A percentile compares a stretch with the other conserved stretches of the same genome.
Conservation (phyloP, 2,329 filamentous ascomycete genomes). For the Trichophyton benhamiae region DNA sequence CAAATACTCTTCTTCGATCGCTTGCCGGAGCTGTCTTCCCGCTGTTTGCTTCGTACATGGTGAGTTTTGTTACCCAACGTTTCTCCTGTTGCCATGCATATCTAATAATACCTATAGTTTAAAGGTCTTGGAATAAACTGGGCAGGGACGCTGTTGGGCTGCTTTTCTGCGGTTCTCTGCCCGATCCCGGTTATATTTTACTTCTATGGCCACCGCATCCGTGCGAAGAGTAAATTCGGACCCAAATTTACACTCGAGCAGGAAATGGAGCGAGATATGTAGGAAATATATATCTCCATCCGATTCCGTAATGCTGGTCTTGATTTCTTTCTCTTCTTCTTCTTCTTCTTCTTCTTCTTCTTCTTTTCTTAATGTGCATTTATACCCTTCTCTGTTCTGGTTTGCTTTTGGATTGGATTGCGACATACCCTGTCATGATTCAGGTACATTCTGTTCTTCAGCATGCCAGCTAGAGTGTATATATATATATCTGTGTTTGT, state of each 20-base stretch:
- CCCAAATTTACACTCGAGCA: constrained; percentile 12
- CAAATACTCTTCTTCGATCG: constrained; percentile 39
- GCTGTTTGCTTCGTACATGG: constrained; percentile 24
- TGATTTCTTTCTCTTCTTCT: too few species aligned
- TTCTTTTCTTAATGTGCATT: not conserved
- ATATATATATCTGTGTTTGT: not conserved
- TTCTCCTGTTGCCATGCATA: not conserved
- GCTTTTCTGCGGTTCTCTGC: constrained; percentile 18
- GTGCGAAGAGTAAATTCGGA: constrained; percentile 26
- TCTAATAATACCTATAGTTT: constrained; percentile 17
- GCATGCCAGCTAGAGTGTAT: not conserved
- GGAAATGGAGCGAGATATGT: constrained; percentile 2
- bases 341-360: too few species aligned
- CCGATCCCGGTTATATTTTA: constrained; percentile 23
- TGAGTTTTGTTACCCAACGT: constrained; percentile 5
- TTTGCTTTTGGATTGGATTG: not conserved
- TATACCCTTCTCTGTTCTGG: not conserved
- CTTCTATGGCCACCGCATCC: constrained; percentile 21
- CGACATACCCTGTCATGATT: not conserved
- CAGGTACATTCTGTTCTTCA: not conserved
- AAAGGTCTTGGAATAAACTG: constrained; percentile 22
- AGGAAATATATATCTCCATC: not conserved
- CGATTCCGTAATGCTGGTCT: too few species aligned
- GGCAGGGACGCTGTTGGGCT: constrained; percentile 23
- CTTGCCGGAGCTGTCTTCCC: constrained; percentile 30